These are phyloP conservation scores for Candida verbasci DNA, from an alignment of 805 yeast genomes.

Conservation along the genomic window DNA sequence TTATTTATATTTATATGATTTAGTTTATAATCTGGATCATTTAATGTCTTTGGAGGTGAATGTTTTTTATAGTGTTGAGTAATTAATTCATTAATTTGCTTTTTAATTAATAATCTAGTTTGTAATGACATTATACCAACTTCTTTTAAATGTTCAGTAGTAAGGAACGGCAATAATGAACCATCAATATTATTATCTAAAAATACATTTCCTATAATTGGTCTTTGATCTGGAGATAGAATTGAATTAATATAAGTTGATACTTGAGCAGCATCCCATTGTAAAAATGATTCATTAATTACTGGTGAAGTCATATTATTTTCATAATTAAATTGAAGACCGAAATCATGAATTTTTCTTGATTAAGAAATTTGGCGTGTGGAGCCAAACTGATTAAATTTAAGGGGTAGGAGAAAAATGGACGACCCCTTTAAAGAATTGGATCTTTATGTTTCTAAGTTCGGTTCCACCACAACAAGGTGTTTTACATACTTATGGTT, in stretches of 20 bases:
- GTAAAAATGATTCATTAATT: conserved; percentile 30
- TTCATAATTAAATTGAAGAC: too few relatives aligned
- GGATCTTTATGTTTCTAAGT: conserved; percentile 5
- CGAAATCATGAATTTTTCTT: background rate
- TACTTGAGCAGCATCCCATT: conserved; percentile 45
- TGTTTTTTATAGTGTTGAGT: conserved; percentile 26
- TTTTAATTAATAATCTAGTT: conserved; percentile 56
- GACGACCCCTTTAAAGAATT: background rate
- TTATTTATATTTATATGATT: conserved; percentile 31
- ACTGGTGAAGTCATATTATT: conserved; percentile 13
- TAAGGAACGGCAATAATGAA: conserved; percentile 61
- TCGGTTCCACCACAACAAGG: conserved; percentile 25
- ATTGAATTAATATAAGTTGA: conserved; percentile 26
- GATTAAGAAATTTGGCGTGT: background rate
- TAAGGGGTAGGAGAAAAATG: background rate
- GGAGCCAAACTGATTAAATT: background rate
- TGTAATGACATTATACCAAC: conserved; percentile 56
- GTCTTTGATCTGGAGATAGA: conserved; percentile 17
- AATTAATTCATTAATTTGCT: conserved; percentile 52
- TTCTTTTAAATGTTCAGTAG: conserved; percentile 68
- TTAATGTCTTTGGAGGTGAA: conserved; percentile 22
- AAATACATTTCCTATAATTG: conserved; percentile 29
- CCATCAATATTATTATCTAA: conserved; percentile 66
- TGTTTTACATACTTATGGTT: conserved; percentile 42
- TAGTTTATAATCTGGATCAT: conserved; percentile 25